These are phyloP conservation scores for Inonotus hispidus DNA, from an alignment of 1,284 basidiomycete species.

Conservation along the genomic window DNA sequence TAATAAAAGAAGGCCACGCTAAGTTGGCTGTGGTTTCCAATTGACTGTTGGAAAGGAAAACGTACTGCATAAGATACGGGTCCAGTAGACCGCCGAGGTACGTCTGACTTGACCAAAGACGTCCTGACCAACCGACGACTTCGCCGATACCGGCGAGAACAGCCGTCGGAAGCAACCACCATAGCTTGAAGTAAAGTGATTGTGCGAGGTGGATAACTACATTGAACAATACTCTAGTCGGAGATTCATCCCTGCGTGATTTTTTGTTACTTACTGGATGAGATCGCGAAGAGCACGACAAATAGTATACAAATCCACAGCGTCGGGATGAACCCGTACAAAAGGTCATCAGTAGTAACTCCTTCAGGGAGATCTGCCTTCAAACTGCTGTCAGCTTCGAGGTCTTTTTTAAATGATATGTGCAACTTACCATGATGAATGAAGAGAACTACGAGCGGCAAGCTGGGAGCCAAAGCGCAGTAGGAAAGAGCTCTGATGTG, in stretches of 20 bases:
- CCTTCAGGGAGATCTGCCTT: neutral
- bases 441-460: no score
- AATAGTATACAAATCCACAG: slow-evolving; percentile 28
- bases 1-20: neutral
- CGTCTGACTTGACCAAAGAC: slow-evolving; percentile 32
- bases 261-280: slow-evolving; percentile 6
- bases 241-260: neutral
- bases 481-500: no score
- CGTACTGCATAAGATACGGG: slow-evolving; percentile 44
- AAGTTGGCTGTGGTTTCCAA: neutral
- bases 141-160: slow-evolving; percentile 34
- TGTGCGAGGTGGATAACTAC: slow-evolving; percentile 33
- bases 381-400: neutral
- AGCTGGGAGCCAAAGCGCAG: no score
- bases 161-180: slow-evolving; percentile 36
- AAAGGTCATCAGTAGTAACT: neutral
- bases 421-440: no score
- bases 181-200: slow-evolving; percentile 30
- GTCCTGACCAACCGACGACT: slow-evolving; percentile 36
- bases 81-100: slow-evolving; percentile 21
- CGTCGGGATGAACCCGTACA: slow-evolving; percentile 27
- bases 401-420: no score
- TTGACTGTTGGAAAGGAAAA: neutral
- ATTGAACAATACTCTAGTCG: neutral
- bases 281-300: slow-evolving; percentile 17